A percentile compares a stretch with the other conserved stretches of the same genome.
Evolutionary conservation across 495 filamentous ascomycete species (phyloP).

Genomic region (Penicillium atrosanguineum): DNA sequence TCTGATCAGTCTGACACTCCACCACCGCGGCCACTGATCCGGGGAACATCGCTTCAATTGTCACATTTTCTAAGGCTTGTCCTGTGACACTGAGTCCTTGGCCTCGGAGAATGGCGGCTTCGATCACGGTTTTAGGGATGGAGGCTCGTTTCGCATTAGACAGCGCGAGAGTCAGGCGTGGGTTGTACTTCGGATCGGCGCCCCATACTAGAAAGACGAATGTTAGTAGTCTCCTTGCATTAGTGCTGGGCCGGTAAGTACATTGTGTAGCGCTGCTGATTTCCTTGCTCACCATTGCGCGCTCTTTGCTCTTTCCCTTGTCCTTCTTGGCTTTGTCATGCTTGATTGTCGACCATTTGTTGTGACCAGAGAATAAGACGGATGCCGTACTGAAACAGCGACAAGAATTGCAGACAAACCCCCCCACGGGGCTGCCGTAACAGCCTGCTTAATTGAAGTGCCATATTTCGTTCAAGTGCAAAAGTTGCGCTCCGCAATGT

Average conservation of each 20-base stretch:
- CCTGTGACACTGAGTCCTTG: slow-evolving; percentile 76
- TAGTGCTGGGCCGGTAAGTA: slow-evolving; percentile 19
- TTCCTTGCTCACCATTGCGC: slow-evolving; percentile 48
- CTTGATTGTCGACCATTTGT: slow-evolving; percentile 90
- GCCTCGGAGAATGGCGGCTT: slow-evolving; percentile 79
- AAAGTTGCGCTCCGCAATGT: slow-evolving; percentile 1
- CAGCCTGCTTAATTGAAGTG: slow-evolving; percentile 16
- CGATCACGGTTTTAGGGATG: slow-evolving; percentile 80
- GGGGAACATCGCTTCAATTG: slow-evolving; percentile 79
- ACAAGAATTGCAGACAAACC: slow-evolving; percentile 15
- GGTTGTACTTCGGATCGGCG: slow-evolving; percentile 67
- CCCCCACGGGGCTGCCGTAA: slow-evolving; percentile 3
- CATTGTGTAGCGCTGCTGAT: slow-evolving; percentile 55
- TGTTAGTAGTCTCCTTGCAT: slow-evolving; percentile 8
- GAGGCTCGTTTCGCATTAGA: slow-evolving; percentile 78
- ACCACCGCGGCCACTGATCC: slow-evolving; percentile 76
- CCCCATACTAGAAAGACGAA: slow-evolving; percentile 51
- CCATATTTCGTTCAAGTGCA: slow-evolving; percentile 8
- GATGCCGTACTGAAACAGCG: slow-evolving; percentile 53
- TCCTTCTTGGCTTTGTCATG: slow-evolving; percentile 90
- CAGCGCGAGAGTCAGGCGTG: slow-evolving; percentile 69
- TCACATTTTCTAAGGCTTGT: slow-evolving; percentile 67
- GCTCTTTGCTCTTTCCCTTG: slow-evolving; percentile 51
- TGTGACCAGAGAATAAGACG: slow-evolving; percentile 66
- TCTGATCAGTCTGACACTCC: slow-evolving; percentile 81